phyloP scores from a whole-genome alignment of 2,329 filamentous ascomycete genomes.

The Cladosporium sp. region DNA sequence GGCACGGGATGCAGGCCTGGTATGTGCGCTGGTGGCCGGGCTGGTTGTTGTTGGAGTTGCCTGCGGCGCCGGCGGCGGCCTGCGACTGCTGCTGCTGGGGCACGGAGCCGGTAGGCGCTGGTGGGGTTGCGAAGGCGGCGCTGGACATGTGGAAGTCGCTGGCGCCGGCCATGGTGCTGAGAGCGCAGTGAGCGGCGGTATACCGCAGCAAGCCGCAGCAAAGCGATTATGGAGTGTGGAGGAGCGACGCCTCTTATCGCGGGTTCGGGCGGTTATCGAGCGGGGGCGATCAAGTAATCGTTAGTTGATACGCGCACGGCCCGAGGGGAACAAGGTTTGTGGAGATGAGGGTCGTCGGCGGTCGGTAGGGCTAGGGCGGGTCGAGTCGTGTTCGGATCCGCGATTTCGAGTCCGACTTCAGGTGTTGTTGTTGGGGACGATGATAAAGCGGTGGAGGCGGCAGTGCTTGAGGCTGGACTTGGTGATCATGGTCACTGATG shows the following conservation, averaged over 20 bases:
- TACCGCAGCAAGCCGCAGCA: slow-evolving; percentile 15
- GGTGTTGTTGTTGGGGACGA: slow-evolving; percentile 26
- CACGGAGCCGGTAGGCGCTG: slow-evolving; percentile 6
- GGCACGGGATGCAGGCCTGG: slow-evolving; percentile 48
- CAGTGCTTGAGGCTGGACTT: slow-evolving; percentile 9
- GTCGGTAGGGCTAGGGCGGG: background rate
- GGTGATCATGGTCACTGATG: slow-evolving; percentile 16
- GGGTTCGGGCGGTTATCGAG: background rate
- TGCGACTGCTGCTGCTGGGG: slow-evolving; percentile 11
- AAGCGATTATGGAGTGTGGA: background rate
- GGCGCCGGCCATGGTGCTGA: slow-evolving; percentile 3
- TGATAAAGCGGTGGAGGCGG: slow-evolving; percentile 18
- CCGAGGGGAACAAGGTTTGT: background rate
- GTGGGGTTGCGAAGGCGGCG: background rate
- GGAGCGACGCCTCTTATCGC: background rate
- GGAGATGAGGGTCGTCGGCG: slow-evolving; percentile 13
- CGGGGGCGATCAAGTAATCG: slow-evolving; percentile 12
- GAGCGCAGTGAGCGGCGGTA: slow-evolving; percentile 1
- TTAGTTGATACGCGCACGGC: background rate
- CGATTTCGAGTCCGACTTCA: slow-evolving; percentile 12
- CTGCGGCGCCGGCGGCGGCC: slow-evolving; percentile 6
- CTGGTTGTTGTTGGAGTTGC: slow-evolving; percentile 1
- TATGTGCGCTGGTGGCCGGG: slow-evolving; percentile 23
- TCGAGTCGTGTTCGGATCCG: too few species aligned
- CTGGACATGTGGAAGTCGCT: slow-evolving; percentile 4